Evolutionary conservation across 2,329 filamentous ascomycete genomes (phyloP).

Genomic region (Westerdykella aurantiaca): DNA sequence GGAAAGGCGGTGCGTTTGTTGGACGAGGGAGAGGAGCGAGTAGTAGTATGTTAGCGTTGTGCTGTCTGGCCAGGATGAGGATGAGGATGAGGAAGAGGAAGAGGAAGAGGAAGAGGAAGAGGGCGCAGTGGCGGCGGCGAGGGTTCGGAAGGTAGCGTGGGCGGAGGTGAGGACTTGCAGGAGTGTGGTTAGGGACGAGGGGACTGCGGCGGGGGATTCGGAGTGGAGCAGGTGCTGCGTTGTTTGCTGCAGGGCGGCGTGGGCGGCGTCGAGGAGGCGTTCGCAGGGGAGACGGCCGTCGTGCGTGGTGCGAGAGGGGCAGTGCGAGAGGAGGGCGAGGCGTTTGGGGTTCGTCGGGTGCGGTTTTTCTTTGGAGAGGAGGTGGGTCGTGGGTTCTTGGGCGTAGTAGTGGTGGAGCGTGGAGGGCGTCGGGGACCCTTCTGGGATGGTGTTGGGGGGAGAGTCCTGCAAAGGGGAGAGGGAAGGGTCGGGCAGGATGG

Average conservation of each 20-base stretch:
- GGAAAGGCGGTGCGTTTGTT: not conserved
- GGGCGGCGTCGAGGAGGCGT: not conserved
- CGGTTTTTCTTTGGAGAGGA: not conserved
- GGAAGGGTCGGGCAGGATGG: slow-evolving; percentile 22
- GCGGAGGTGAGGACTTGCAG: not conserved
- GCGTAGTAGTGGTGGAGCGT: not conserved
- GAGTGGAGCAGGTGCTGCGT: not conserved
- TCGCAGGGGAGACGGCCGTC: not conserved
- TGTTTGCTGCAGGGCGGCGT: not conserved
- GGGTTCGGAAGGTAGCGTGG: not conserved
- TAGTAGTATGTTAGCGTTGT: not conserved
- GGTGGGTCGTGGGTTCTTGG: not conserved
- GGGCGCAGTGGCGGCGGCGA: not conserved
- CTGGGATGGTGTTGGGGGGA: not conserved
- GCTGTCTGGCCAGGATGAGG: not conserved
- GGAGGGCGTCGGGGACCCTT: not conserved
- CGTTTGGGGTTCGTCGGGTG: not conserved
- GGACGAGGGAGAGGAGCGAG: not conserved
- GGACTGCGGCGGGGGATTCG: too few species aligned
- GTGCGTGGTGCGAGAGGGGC: not conserved
- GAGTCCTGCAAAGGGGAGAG: not conserved
- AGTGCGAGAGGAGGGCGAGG: not conserved
- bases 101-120: not conserved
- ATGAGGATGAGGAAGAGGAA: too few species aligned
- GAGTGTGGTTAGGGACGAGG: too few species aligned